Evolutionary conservation across 305 asterid genomes (phyloP).

Genomic region (Solanum hybrid): DNA sequence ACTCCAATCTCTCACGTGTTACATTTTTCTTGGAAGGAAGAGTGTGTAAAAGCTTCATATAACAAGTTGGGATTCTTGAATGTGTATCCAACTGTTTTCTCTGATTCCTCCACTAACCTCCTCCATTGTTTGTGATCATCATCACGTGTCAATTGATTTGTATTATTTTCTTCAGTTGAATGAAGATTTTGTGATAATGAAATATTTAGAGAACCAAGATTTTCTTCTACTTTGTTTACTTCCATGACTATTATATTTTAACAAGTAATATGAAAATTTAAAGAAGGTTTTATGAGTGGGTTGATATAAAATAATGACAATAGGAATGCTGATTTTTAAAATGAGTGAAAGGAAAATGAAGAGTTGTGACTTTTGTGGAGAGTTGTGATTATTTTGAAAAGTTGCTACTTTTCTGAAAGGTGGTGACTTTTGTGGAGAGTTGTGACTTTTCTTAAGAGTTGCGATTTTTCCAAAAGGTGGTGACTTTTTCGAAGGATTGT

Average conservation of each 20-base stretch:
- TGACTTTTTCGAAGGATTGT: too few species aligned
- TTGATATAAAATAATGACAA: neutral
- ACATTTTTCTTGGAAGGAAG: slow-evolving; percentile 9
- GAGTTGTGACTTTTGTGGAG: too few species aligned
- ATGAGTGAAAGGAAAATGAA: too few species aligned
- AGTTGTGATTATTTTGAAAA: too few species aligned
- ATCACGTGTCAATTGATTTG: neutral
- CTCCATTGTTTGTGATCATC: neutral
- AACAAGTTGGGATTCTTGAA: slow-evolving; percentile 21
- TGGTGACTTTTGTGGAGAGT: too few species aligned
- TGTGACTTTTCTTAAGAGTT: too few species aligned
- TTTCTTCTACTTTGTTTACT: neutral
- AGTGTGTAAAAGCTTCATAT: slow-evolving; percentile 33
- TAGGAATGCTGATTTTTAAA: neutral
- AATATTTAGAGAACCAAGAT: neutral
- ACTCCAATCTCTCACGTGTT: neutral
- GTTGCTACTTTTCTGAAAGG: too few species aligned
- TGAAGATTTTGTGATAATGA: neutral
- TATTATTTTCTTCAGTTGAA: neutral
- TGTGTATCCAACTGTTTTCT: slow-evolving; percentile 16
- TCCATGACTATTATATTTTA: neutral
- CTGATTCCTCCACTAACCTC: neutral
- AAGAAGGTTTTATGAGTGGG: neutral
- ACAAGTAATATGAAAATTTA: too few species aligned
- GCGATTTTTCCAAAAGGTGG: too few species aligned